These are phyloP conservation scores for Amauroascus verrucosus DNA, from an alignment of 2,329 filamentous ascomycete genomes.

Conservation along the genomic window DNA sequence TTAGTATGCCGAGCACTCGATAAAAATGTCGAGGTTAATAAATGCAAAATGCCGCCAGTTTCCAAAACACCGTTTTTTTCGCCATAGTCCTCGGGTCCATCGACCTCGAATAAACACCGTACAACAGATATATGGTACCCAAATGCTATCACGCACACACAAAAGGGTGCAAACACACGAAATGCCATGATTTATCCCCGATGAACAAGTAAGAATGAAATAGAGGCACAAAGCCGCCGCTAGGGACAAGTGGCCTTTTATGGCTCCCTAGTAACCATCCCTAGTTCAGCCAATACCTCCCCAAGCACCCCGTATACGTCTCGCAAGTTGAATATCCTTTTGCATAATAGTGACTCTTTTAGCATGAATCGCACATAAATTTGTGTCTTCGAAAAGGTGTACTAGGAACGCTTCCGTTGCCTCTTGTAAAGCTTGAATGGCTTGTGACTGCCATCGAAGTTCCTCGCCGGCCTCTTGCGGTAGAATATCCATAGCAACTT, in stretches of 20 bases:
- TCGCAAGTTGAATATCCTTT: conserved; percentile 90
- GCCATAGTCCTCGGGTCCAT: conserved; percentile 6
- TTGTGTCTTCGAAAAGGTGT: conserved; percentile 92
- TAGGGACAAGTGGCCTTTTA: neutral
- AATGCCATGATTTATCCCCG: neutral
- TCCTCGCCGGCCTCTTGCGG: conserved; percentile 52
- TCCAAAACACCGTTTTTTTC: conserved; percentile 9
- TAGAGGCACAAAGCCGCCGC: neutral
- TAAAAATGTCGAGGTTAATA: neutral
- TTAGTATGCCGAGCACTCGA: neutral
- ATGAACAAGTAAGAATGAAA: conserved; percentile 1
- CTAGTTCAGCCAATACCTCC: conserved; percentile 50
- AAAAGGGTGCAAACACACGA: neutral
- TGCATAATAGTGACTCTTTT: conserved; percentile 97
- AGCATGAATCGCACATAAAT: conserved; percentile 91
- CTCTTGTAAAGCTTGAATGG: conserved; percentile 86
- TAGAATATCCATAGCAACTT: conserved; percentile 46
- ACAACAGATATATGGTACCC: conserved; percentile 2
- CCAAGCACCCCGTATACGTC: conserved; percentile 68
- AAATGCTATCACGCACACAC: conserved; percentile 1
- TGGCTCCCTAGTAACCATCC: too few species aligned
- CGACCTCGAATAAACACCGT: conserved; percentile 8
- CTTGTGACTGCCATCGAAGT: conserved; percentile 91
- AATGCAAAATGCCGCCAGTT: neutral
- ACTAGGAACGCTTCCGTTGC: conserved; percentile 93